phyloP scores from a whole-genome alignment of 2,329 filamentous ascomycete species.

The Onygena corvina region DNA sequence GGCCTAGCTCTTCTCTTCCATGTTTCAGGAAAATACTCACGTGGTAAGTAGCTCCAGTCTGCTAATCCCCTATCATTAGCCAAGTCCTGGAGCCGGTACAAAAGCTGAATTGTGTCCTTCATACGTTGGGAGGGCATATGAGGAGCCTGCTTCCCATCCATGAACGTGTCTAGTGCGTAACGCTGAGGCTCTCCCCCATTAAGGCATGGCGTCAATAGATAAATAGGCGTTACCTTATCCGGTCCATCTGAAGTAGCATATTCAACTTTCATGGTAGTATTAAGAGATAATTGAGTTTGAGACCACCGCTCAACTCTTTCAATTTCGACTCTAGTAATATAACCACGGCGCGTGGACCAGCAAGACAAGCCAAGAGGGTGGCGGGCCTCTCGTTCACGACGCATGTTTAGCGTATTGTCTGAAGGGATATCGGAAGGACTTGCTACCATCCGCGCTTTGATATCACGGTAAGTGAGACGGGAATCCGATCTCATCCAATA shows the following conservation, averaged over 20 bases:
- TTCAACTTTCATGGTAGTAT: constrained; percentile 21
- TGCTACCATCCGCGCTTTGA: constrained; percentile 23
- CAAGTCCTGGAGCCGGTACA: constrained; percentile 15
- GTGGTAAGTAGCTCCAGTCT: constrained; percentile 18
- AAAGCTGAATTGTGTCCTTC: constrained; percentile 13
- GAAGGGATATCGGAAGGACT: constrained; percentile 13
- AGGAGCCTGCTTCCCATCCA: constrained; percentile 8
- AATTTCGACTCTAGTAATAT: constrained; percentile 18
- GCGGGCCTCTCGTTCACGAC: constrained; percentile 20
- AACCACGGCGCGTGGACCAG: constrained; percentile 18
- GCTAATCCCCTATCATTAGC: constrained; percentile 10
- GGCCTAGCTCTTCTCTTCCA: constrained; percentile 12
- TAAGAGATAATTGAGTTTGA: constrained; percentile 19
- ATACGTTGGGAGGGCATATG: constrained; percentile 16
- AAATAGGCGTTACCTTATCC: neutral
- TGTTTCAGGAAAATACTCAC: constrained; percentile 13
- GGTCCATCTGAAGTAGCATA: constrained; percentile 7
- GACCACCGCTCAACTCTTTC: constrained; percentile 20
- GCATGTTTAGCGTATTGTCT: constrained; percentile 22
- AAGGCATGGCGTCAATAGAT: constrained; percentile 17
- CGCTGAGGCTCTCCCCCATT: neutral
- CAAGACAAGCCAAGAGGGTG: constrained; percentile 20
- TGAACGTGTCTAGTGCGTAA: constrained; percentile 18
- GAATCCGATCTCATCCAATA: constrained; percentile 23
- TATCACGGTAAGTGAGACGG: constrained; percentile 22